Base-by-base conservation (phyloP, 2,329 filamentous ascomycete genomes). In the Aureobasidium sp. region DNA sequence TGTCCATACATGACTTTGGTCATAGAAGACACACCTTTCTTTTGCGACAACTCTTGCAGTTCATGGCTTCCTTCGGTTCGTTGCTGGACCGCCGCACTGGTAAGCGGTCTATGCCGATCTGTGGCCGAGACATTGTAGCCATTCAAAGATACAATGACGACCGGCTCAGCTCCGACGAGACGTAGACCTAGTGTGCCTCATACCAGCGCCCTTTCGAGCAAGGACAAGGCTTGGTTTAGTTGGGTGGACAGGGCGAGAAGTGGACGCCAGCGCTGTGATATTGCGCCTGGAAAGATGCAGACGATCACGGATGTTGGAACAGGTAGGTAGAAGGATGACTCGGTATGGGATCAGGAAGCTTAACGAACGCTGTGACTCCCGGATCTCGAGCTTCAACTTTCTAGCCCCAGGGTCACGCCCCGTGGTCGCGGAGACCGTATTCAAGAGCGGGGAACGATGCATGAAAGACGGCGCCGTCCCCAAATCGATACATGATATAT, bases 1-100 rank as follows among this genome's bases (percentile, higher is more conserved):
- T 17, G 41, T 32, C 24, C 20, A 26, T 47, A 48, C 27, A 46
- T 44, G 24, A 37, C 34, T 27, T 34, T 55, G 17, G 63, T 53
- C 47, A 57, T 20, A 15, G 8, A 41, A n/a, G 8, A 60, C 78
- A 52, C 75, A 93, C 90, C 87, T 96, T 96, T 78, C 91, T 83
- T 77, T 95, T 95, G 68, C 91, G 85, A 79, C 91, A 96, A 62
- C 90, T 94, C 76, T 96, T 95, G 84, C 91, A 96, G 75, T 96
- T 96, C 91, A 96, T 96, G 37, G 89, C 89, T 79, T 95, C 91
- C 70, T 89, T 86, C 44, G 89, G 89, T 73, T 94, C 89, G 69
- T 84, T 87, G 74, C 82, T 86, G 75, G 85, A 79, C 46, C 88
- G 85, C 66, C 87, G 85, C 61, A 86, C 82, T 29, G 88, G 87